Evolutionary conservation across 176 grass and related monocot species (phyloP).

Genomic region (Triticum timopheevii): DNA sequence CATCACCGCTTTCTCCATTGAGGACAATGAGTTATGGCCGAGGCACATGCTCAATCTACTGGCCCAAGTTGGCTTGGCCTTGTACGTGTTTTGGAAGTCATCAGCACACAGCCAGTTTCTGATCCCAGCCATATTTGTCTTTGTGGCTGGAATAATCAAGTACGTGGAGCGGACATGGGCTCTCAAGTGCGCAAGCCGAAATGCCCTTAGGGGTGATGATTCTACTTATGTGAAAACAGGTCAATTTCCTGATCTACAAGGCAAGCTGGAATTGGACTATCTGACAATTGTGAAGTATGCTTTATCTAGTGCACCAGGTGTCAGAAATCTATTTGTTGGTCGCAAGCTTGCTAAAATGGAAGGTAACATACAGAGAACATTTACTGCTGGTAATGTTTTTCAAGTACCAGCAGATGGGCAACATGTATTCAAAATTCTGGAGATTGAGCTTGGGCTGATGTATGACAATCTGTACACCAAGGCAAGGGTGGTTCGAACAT

Average conservation of each 20-base stretch:
- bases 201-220: not conserved
- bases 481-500: not conserved
- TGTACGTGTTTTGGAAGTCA: slow-evolving; percentile 6
- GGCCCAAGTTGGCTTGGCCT: not conserved
- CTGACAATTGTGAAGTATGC: not conserved
- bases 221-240: not conserved
- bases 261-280: not conserved
- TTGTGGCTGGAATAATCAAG: not conserved
- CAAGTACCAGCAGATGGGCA: not conserved
- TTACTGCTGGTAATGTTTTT: not conserved
- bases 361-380: not conserved
- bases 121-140: not conserved
- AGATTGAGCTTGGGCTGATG: not conserved
- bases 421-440: not conserved
- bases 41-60: not conserved
- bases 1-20: too few species aligned
- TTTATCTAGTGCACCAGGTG: not conserved
- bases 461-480: not conserved
- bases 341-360: not conserved
- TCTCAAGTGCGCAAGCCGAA: not conserved
- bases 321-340: not conserved
- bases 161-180: too few species aligned
- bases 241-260: not conserved
- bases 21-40: not conserved
- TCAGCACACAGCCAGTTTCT: not conserved